Base-by-base conservation (phyloP, 2,329 filamentous ascomycete genomes). In the Ascochyta rabiei region DNA sequence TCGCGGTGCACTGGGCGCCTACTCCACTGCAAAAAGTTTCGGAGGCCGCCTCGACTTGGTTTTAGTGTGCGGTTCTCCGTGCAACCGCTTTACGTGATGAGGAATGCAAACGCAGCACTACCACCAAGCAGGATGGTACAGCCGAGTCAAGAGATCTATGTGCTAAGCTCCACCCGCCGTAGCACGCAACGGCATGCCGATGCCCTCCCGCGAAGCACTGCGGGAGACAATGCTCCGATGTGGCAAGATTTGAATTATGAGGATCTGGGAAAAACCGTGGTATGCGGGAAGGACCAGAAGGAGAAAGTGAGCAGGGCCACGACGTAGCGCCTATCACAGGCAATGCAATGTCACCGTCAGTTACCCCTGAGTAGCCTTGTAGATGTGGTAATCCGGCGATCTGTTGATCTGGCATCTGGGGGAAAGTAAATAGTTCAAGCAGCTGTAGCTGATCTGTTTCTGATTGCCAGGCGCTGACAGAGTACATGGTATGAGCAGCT, bases 301-400 rank as follows among this genome's bases (percentile, higher is more conserved):
- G 15, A 10, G 38, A 24, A 31, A 21, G 33, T n/a, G 45, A 41
- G 34, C 34, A 41, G 16, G 8, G 15, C n/a, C 23, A 34, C 18
- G 12, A 38, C 18, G 24, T 33, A 26, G 23, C 18, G 23, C 46
- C 52, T 46, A 47, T 46, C n/a, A 21, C 41, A 43, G 43, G 24
- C 35, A 13, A 49, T 35, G 42, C 37, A 46, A 55, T 55, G 31
- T 46, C 52, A 55, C 37, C 15, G 35, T 34, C 18, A 15, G 6
- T 41, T 49, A 50, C 52, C 52, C 46, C 52, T 55, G 52, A 50
- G 42, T 50, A 55, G 41, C 41, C 46, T 31, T 42, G 46, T 46
- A 42, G 37, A 28, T 35, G 37, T 26, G 33, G 26, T 38, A 6
- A 16, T 42, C 15, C 23, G 50, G 52, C 47, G 46, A 55, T 55